phyloP scores from a whole-genome alignment of 129 eudicot genomes.

The Ambrosia artemisiifolia region DNA sequence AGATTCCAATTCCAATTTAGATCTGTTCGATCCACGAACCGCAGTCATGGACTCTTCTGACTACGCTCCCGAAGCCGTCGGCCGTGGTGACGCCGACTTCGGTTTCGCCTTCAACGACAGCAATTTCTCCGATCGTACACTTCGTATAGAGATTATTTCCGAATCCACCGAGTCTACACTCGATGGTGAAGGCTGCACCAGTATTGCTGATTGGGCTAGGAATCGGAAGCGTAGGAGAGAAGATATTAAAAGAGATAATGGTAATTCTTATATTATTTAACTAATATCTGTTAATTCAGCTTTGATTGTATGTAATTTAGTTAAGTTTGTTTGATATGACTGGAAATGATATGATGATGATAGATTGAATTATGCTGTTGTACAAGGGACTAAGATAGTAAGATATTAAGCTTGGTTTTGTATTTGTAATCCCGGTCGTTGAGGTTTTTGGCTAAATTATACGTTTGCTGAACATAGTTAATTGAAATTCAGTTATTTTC shows the following conservation, averaged over 20 bases:
- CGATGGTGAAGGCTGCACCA: conserved; percentile 62
- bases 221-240: conserved; percentile 70
- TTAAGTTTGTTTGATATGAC: too few relatives aligned
- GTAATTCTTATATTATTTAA: conserved; percentile 16
- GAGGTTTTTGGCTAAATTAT: background rate
- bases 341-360: too few relatives aligned
- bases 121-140: conserved; percentile 81
- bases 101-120: conserved; percentile 91
- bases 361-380: too few relatives aligned
- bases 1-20: conserved; percentile 57
- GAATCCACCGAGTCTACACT: conserved; percentile 48
- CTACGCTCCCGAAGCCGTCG: conserved; percentile 41
- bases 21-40: conserved; percentile 82
- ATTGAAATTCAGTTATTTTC: background rate
- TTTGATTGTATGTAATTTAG: too few relatives aligned
- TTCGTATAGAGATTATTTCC: conserved; percentile 71
- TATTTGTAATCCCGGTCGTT: too few relatives aligned
- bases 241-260: conserved; percentile 53
- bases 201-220: conserved; percentile 88
- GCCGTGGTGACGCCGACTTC: conserved; percentile 68
- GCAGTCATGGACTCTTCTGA: conserved; percentile 78
- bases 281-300: too few relatives aligned
- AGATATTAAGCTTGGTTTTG: too few relatives aligned
- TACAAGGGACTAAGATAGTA: too few relatives aligned
- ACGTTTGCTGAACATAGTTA: background rate